Percentiles rank a stretch among this genome's conserved stretches.
Conservation (phyloP, 2,329 filamentous ascomycete species). For the Arthrinium puccinioides region DNA sequence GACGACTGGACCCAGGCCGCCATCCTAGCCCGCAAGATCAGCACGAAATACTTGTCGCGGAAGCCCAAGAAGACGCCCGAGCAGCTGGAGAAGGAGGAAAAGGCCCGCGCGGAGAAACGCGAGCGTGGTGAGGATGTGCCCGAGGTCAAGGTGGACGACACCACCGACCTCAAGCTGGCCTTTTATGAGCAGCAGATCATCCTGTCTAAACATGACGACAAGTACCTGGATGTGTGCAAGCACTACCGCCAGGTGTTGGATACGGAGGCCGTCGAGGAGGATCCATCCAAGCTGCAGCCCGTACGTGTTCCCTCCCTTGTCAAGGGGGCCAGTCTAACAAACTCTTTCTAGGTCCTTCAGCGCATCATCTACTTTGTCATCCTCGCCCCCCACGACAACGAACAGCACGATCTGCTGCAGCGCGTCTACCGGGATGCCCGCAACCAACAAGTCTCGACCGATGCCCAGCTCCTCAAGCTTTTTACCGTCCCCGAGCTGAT, state of each 20-base stretch:
- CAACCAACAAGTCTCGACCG: constrained; percentile 67
- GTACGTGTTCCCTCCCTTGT: constrained; percentile 43
- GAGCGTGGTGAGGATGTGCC: constrained; percentile 73
- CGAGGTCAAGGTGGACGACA: constrained; percentile 75
- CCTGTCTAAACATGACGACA: constrained; percentile 91
- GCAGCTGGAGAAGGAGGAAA: constrained; percentile 83
- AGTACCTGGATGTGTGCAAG: constrained; percentile 97
- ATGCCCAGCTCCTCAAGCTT: constrained; percentile 81
- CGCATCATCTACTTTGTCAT: constrained; percentile 97
- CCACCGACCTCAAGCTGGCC: constrained; percentile 88
- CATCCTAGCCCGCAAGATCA: constrained; percentile 94
- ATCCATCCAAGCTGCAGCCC: constrained; percentile 75
- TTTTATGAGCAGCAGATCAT: constrained; percentile 98
- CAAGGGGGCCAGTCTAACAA: constrained; percentile 5
- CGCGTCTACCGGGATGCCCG: constrained; percentile 82
- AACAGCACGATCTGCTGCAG: constrained; percentile 94
- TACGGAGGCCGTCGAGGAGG: constrained; percentile 89
- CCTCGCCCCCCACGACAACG: constrained; percentile 94
- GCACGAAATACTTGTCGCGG: constrained; percentile 82
- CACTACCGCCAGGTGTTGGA: constrained; percentile 95
- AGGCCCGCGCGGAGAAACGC: constrained; percentile 80
- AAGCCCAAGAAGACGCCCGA: constrained; percentile 87
- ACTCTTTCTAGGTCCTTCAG: constrained; percentile 63
- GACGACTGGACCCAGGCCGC: constrained; percentile 94
- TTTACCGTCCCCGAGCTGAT: constrained; percentile 96